phyloP scores from a whole-genome alignment of 371 early-diverging fungal species.

The Circinella minor region DNA sequence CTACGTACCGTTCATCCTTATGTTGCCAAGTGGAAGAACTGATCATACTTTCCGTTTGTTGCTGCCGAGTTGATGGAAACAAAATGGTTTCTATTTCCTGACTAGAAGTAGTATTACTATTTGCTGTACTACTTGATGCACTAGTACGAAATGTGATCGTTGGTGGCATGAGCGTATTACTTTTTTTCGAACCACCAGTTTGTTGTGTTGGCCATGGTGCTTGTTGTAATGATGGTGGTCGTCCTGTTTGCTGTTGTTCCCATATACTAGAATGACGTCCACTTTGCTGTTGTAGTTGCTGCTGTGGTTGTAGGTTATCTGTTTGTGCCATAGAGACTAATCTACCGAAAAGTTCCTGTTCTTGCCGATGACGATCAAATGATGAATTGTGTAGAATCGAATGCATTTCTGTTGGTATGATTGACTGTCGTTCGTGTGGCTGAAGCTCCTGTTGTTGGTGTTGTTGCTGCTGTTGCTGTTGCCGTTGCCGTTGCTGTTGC shows the following conservation, averaged over 20 bases:
- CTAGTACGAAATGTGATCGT: not conserved
- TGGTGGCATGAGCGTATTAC: slow-evolving; percentile 1
- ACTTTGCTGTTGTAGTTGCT: not conserved
- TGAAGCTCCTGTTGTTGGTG: not conserved
- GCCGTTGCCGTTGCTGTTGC: not conserved
- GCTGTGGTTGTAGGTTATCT: not conserved
- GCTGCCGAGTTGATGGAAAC: not conserved
- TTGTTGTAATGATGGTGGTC: not conserved
- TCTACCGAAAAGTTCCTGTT: slow-evolving; percentile 10
- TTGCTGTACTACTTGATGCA: not conserved
- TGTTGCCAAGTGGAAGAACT: not conserved
- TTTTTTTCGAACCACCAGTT: not conserved
- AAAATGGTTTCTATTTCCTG: not conserved
- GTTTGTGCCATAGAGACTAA: slow-evolving; percentile 10
- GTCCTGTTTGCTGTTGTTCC: not conserved
- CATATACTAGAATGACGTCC: not conserved
- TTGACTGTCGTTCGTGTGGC: not conserved
- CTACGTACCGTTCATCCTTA: slow-evolving; percentile 7
- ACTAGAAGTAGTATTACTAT: not conserved
- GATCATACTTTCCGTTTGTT: not conserved
- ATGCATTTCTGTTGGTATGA: not conserved
- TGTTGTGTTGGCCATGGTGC: not conserved
- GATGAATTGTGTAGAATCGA: not conserved
- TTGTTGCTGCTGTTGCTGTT: not conserved
- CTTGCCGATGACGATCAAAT: slow-evolving; percentile 3